Conservation (phyloP, 192 early-diverging fungal species). For the Dissophora globulifera region DNA sequence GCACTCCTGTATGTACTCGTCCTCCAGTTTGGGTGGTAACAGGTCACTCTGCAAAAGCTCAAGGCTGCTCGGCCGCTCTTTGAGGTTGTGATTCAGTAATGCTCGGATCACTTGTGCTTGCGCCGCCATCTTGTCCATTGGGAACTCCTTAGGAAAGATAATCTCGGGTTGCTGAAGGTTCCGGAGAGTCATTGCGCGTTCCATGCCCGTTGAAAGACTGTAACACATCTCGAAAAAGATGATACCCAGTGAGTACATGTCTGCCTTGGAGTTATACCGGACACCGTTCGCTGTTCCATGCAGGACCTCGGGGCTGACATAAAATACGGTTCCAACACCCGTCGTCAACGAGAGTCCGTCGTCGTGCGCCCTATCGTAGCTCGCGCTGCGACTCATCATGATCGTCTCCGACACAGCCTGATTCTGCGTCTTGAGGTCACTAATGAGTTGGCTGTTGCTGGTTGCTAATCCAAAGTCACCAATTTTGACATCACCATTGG, state of each 20-base stretch:
- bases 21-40: slow-evolving; percentile 86
- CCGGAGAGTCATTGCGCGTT: slow-evolving; percentile 74
- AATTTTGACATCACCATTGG: slow-evolving; percentile 66
- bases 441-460: slow-evolving; percentile 51
- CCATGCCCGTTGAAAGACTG: slow-evolving; percentile 79
- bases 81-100: slow-evolving; percentile 80
- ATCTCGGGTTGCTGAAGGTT: slow-evolving; percentile 76
- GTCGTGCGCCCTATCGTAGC: slow-evolving; percentile 50
- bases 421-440: slow-evolving; percentile 40
- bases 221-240: slow-evolving; percentile 87
- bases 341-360: slow-evolving; percentile 75
- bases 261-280: slow-evolving; percentile 83
- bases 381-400: slow-evolving; percentile 40
- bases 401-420: slow-evolving; percentile 39
- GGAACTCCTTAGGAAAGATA: slow-evolving; percentile 78
- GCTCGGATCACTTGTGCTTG: slow-evolving; percentile 78
- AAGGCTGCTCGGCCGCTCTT: slow-evolving; percentile 79
- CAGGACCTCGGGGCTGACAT: slow-evolving; percentile 74
- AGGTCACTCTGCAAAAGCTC: slow-evolving; percentile 85
- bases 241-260: slow-evolving; percentile 86
- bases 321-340: slow-evolving; percentile 92
- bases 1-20: slow-evolving; percentile 92
- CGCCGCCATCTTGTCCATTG: slow-evolving; percentile 66
- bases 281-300: slow-evolving; percentile 52
- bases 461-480: slow-evolving; percentile 85